A percentile compares a stretch with the other conserved stretches of the same genome.
These are phyloP conservation scores for Backusella parvicylindrica DNA, from an alignment of 192 early-diverging fungal genomes.

Conservation along the genomic window DNA sequence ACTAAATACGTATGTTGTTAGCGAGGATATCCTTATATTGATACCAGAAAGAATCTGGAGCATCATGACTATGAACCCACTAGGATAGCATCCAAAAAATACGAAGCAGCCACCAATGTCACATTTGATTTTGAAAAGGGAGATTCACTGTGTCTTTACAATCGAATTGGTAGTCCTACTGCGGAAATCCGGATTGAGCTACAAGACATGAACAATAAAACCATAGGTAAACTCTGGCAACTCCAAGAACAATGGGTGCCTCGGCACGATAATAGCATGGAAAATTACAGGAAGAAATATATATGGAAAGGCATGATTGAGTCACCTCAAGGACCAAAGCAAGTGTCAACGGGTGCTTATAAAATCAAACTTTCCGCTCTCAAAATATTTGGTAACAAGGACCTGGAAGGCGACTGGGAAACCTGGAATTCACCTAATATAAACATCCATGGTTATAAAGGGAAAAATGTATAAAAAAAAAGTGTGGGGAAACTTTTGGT, in stretches of 20 bases:
- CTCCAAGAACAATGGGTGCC: constrained; percentile 10
- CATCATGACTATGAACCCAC: background rate
- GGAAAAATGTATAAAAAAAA: background rate
- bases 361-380: constrained; percentile 13
- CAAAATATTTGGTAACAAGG: constrained; percentile 22
- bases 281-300: background rate
- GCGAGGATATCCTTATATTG: constrained; percentile 28
- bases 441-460: background rate
- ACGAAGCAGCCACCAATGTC: background rate
- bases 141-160: background rate
- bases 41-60: background rate
- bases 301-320: background rate
- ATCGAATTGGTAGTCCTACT: constrained; percentile 14
- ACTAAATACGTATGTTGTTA: background rate
- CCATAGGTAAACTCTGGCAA: constrained; percentile 11
- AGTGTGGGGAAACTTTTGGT: background rate
- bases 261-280: constrained; percentile 15
- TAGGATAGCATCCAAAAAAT: background rate
- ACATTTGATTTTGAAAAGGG: background rate
- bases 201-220: background rate
- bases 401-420: constrained; percentile 12
- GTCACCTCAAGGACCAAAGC: background rate
- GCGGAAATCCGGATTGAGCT: background rate
- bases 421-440: constrained; percentile 13
- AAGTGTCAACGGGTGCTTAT: constrained; percentile 9